A percentile compares a stretch with the other conserved stretches of the same genome.
Conservation (phyloP, 2,329 filamentous ascomycete genomes). For the Fusarium palustre region DNA sequence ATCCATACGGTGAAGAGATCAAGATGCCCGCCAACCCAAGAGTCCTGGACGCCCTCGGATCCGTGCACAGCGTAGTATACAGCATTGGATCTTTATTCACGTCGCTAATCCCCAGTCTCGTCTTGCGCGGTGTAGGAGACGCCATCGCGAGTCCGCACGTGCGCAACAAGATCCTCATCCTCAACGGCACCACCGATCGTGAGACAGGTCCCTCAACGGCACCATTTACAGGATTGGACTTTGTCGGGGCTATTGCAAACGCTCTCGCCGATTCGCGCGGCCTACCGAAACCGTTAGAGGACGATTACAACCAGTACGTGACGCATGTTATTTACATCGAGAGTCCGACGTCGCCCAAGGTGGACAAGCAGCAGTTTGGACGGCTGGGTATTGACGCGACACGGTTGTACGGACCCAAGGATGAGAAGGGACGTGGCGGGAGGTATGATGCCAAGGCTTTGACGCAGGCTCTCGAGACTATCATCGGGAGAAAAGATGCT, state of each 20-base stretch:
- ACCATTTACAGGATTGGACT: slow-evolving; percentile 81
- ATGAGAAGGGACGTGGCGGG: slow-evolving; percentile 56
- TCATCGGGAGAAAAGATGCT: slow-evolving; percentile 70
- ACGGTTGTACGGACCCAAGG: slow-evolving; percentile 77
- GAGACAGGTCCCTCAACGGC: slow-evolving; percentile 79
- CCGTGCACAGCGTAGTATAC: slow-evolving; percentile 80
- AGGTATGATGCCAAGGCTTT: slow-evolving; percentile 83
- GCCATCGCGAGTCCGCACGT: slow-evolving; percentile 60
- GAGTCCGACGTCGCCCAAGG: slow-evolving; percentile 73
- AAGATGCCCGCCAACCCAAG: slow-evolving; percentile 84
- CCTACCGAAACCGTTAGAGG: slow-evolving; percentile 51
- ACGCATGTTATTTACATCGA: slow-evolving; percentile 88
- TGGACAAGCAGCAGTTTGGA: slow-evolving; percentile 74
- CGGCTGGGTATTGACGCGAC: slow-evolving; percentile 81
- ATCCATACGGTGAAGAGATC: slow-evolving; percentile 97
- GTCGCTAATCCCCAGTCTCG: slow-evolving; percentile 83
- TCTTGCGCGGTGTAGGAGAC: slow-evolving; percentile 78
- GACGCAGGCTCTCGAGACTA: slow-evolving; percentile 78
- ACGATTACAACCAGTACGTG: slow-evolving; percentile 75
- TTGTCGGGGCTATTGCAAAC: slow-evolving; percentile 81
- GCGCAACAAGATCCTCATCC: slow-evolving; percentile 80
- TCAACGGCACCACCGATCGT: slow-evolving; percentile 86
- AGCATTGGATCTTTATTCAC: slow-evolving; percentile 96
- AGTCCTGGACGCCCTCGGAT: slow-evolving; percentile 75
- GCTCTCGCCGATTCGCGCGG: slow-evolving; percentile 78